These are phyloP conservation scores for Cladosporium sp. DNA, from an alignment of 2,329 filamentous ascomycete genomes.

Conservation along the genomic window DNA sequence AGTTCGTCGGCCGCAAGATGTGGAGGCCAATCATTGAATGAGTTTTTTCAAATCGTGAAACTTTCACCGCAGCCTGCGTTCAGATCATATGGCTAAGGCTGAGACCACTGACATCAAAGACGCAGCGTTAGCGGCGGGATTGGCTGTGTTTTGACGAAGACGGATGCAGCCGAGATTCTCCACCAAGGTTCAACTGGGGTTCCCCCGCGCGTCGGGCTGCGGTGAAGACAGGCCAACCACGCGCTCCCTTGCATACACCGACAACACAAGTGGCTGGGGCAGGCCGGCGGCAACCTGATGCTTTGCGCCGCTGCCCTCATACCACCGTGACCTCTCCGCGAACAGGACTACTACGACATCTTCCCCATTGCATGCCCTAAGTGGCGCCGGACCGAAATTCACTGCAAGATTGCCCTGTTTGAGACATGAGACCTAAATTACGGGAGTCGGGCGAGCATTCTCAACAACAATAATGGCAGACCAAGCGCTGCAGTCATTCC, in stretches of 20 bases:
- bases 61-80: no score
- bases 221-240: background rate
- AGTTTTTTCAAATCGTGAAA: background rate
- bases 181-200: background rate
- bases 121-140: background rate
- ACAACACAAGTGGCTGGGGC: background rate
- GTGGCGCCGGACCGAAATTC: background rate
- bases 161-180: background rate
- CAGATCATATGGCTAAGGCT: no score
- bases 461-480: constrained; percentile 10
- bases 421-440: constrained; percentile 10
- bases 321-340: background rate
- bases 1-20: constrained; percentile 52
- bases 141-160: background rate
- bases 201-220: background rate
- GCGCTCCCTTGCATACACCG: background rate
- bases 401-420: constrained; percentile 2
- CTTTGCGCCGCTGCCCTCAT: background rate
- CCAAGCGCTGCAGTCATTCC: constrained; percentile 13
- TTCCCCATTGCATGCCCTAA: background rate
- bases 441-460: constrained; percentile 5
- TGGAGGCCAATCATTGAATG: constrained; percentile 45
- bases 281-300: background rate
- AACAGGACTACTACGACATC: background rate
- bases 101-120: background rate